These are phyloP conservation scores for Solanum hybrid DNA, from an alignment of 305 asterid species.

Conservation along the genomic window DNA sequence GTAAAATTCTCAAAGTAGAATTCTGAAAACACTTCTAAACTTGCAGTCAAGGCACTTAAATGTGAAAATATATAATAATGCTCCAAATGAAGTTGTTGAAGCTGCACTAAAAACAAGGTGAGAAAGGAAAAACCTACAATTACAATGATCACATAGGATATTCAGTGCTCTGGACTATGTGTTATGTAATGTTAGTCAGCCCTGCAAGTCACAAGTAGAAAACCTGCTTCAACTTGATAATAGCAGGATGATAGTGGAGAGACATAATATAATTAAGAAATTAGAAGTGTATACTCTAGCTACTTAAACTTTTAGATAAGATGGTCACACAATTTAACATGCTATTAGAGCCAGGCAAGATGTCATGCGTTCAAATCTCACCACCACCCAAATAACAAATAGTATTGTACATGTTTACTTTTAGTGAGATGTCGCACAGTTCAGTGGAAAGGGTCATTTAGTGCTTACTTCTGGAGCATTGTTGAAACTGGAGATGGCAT, in stretches of 20 bases:
- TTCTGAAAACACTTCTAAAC: background rate
- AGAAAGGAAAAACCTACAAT: background rate
- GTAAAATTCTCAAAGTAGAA: background rate
- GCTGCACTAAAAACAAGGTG: background rate
- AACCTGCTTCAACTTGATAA: background rate
- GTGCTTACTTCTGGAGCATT: conserved; percentile 18
- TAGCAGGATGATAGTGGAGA: background rate
- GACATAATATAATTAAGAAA: background rate
- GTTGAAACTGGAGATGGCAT: conserved; percentile 30
- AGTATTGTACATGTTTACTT: background rate
- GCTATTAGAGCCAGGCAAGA: background rate
- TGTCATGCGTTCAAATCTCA: background rate
- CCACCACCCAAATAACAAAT: background rate
- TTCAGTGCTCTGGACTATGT: background rate
- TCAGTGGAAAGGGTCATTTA: background rate
- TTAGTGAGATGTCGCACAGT: background rate
- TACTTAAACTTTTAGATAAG: background rate
- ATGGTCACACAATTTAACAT: background rate
- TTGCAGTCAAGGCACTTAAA: background rate
- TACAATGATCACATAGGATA: background rate
- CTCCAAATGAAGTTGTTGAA: background rate
- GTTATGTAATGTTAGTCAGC: background rate
- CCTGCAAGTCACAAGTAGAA: background rate
- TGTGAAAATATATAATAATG: background rate
- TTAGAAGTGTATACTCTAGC: background rate